Evolutionary conservation across 495 filamentous ascomycete species (phyloP), one percentile per base, ranked within the genome.

Genomic region (Penicillium ucsense): DNA sequence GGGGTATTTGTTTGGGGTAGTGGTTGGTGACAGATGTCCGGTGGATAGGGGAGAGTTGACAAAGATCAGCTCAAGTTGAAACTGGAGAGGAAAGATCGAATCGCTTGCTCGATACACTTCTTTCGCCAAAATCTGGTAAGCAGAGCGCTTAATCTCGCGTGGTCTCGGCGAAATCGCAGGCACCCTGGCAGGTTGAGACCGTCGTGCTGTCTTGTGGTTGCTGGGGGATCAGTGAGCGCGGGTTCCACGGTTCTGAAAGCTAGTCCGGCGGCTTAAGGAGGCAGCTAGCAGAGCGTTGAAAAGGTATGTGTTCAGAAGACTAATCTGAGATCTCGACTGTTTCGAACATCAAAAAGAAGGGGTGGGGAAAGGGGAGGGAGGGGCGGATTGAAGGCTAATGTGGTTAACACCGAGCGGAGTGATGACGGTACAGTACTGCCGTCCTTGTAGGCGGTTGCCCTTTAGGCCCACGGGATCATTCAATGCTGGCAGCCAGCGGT

Each of bases 371-470:
- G 48, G 48, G 48, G 37, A 46, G 38, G 40, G 45, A 46, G 47
- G 43, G 51, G 44, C 20, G 20, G 20, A 20, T 20, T 2, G 20
- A 28, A 6, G 39, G 39, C 29, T 6, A 46, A 49, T 32, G 54
- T 59, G 42, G 53, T 53, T 33, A 47, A 52, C 48, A 48, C 12
- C 40, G 43, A 49, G 52, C 53, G 56, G 59, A 62, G 59, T 60
- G 57, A 60, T 56, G 57, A 60, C 52, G 57, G 54, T 37, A 42
- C 43, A 20, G 20, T 20, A 20, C 20, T 20, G 20, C 20, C 20
- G 20, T 20, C 20, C 20, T 20, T 20, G 20, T 20, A 20, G 2
- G 20, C 20, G 20, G 20, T 20, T 20, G 20, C 20, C 20, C 20
- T 20, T 20, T 20, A 1, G 20, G 20, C 20, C 1, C 20, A 20